Base-by-base conservation (phyloP, 768 basidiomycete species). In the Boletus eberwhitei region DNA sequence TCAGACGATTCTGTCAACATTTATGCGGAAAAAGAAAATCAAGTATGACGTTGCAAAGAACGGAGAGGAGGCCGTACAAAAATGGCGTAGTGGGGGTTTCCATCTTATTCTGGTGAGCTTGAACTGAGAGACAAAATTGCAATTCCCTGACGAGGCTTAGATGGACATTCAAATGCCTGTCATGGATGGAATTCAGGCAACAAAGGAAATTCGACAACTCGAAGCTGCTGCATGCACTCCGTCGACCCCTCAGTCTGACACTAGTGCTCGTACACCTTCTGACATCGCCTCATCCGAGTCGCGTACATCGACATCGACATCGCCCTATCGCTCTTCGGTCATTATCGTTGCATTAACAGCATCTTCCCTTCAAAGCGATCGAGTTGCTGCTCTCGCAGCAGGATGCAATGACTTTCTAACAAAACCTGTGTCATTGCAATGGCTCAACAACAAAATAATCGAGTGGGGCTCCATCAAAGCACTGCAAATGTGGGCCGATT, bases 101-200 rank as follows among this genome's bases (percentile, higher is more conserved):
- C 96, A 99, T 75, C 79, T 99, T 47, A 98, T 99, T 51, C 73
- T 99, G 73, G 96, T 97, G 58, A 60, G 90, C 76, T 12, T 17
- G 36, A 26, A 32, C 37, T 22, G 34, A 22, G 21, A 37, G 37
- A 12, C 41, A 39, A n/a, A 41, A 19, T 35, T 37, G 24, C 16
- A 13, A 37, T 52, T 35, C 34, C 57, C 53, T 68, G 36, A 70
- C n/a, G 44, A 48, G 37, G 34, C 29, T 55, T 60, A 98, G 96
- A 99, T 99, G 97, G 97, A 99, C 75, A 98, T 99, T 50, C 96
- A 98, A 73, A 94, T 99, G 84, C 97, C 97, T 9, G 87, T 98
- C 62, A 98, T 97, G 90, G 93, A 96, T 71, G 97, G 97, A 34
- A 97, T 98, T 46, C 85, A 92, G 67, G 97, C 97, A 8, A 99